Evolutionary conservation across 306 rosid species (phyloP), one percentile per base, ranked within the genome.

Genomic region (Vigna unguiculata): DNA sequence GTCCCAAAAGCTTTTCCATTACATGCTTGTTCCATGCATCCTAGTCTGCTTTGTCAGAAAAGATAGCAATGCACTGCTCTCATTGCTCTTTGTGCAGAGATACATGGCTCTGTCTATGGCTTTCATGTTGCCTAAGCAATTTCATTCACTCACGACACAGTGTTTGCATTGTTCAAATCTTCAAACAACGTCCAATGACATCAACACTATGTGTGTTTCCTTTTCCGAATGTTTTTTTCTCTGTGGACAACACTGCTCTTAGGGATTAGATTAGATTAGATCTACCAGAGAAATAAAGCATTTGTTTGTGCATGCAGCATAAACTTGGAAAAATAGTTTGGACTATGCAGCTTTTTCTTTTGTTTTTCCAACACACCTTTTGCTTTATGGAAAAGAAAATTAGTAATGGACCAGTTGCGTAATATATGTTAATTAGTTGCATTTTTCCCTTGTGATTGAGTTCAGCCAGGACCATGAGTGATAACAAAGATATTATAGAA

Each of bases 1-100:
- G 69, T 68, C 63, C 54, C 19, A 78, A 73, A 83, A 68, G 83
- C 83, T 54, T 67, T 72, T 17, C 80, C 86, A 85, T 81, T 74
- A 30, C 64, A 54, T 25, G 38, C 7, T 68, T 20, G 25, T 4
- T 68, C 30, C 71, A 74, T 75, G 51, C 83, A 66, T 62, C 59
- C 28, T 55, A 66, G n/a, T 74, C 36, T 64, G 49, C 72, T 85
- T 74, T 79, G 59, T 53, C 30, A 54, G 25, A 63, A 49, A 59
- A 53, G 15, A 60, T 30, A 59, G 61, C 10, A 54, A 53, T 22
- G 1, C 68, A 63, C 2, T 60, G 69, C 46, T 66, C 34, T 59
- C 57, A 72, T 45, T 52, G 24, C 45, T 19, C 38, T 75, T 59
- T 59, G 60, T n/a, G 53, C 22, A 40, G 15, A 10, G 9, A 41